Evolutionary conservation across 202 grass and related monocot species (phyloP), one percentile per base, ranked within the genome.

Genomic region (Zizania palustris): DNA sequence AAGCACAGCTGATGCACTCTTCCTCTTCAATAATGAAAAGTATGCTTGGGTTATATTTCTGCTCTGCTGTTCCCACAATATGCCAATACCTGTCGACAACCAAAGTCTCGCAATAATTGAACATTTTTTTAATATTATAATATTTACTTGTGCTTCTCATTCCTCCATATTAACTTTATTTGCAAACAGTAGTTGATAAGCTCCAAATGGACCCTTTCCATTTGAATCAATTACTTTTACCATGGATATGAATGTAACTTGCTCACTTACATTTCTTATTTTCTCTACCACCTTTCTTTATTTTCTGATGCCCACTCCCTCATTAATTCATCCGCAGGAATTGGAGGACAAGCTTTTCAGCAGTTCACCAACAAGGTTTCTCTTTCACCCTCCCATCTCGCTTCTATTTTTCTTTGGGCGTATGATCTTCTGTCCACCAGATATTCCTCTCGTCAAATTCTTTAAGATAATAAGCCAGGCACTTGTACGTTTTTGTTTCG

Each of bases 281-380:
- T 14, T 54, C 44, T 6, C 45, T 63, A 11, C 14, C 15, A 72
- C 53, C 14, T 65, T 35, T 60, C 11, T 71, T 81, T 61, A 38
- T 79, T 83, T 82, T 69, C 19, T 67, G 37, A 43, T 76, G 20
- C 61, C 16, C 55, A 7, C 13, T 21, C 15, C 58, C 16, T 57
- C 39, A 20, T 74, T 81, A 28, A 28, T 70, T 63, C 64, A 18
- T 53, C 37, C 76, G 21, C 71, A 97, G 94, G 91, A 92, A 78
- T 80, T 97, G 71, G 87, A 90, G 79, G 50, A 46, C 63, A 81
- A 72, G 39, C 38, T 78, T 94, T 97, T 88, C 49, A 45, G 80
- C 84, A 88, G 39, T 90, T 93, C 71, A 72, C 86, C 8, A 83
- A 94, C 66, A 92, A 97, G 94, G 94, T 97, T 40, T 64, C 38